Conservation (phyloP, 2,329 filamentous ascomycete genomes). For the Dothideomycetes sp. region DNA sequence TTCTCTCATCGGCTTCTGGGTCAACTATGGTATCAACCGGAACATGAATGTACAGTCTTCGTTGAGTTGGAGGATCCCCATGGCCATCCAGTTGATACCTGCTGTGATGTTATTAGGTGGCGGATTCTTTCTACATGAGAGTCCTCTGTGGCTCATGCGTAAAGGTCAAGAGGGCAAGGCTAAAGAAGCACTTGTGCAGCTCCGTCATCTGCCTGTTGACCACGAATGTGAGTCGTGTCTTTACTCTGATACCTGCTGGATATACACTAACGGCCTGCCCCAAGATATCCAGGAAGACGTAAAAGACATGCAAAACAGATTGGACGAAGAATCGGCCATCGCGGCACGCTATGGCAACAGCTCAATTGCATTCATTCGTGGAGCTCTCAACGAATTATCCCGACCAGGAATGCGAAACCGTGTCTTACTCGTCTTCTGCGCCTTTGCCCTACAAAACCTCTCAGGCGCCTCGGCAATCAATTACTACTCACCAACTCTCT, state of each 20-base stretch:
- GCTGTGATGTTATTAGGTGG: conserved; percentile 24
- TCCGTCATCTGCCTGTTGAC: conserved; percentile 18
- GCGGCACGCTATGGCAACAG: conserved; percentile 20
- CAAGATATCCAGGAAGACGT: conserved; percentile 26
- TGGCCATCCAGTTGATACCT: conserved; percentile 27
- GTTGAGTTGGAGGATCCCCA: conserved; percentile 23
- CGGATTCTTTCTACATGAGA: conserved; percentile 24
- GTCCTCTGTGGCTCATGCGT: conserved; percentile 25
- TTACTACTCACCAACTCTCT: conserved; percentile 30
- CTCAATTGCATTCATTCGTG: conserved; percentile 21
- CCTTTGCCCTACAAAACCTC: conserved; percentile 23
- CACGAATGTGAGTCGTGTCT: conserved; percentile 15
- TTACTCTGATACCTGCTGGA: too few species aligned
- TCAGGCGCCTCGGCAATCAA: conserved; percentile 26
- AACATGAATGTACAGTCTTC: conserved; percentile 21
- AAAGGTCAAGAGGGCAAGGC: conserved; percentile 18
- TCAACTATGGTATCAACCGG: conserved; percentile 25
- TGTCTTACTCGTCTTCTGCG: conserved; percentile 19
- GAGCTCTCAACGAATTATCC: conserved; percentile 23
- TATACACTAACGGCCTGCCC: conserved; percentile 18
- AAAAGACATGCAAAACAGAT: conserved; percentile 18
- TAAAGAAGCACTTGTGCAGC: conserved; percentile 16
- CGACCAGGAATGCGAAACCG: conserved; percentile 30
- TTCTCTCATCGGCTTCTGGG: conserved; percentile 29
- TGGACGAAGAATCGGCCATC: conserved; percentile 19